Percentiles rank a stretch among this genome's conserved stretches.
Conservation (phyloP, 805 yeast species). For the Starmerella roubikii region DNA sequence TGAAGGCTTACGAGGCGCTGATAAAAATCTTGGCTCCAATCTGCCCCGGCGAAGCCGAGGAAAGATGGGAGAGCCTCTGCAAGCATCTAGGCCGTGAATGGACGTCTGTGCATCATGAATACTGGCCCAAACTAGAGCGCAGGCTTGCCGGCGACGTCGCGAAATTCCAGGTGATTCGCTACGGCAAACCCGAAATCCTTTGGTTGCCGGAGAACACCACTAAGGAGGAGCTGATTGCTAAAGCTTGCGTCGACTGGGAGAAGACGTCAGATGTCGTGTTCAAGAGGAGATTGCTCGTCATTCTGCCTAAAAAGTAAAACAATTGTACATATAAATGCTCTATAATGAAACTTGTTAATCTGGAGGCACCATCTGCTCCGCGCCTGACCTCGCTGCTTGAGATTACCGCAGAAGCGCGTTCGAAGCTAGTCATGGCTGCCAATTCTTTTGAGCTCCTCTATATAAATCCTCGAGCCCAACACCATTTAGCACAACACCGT, state of each 20-base stretch:
- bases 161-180: slow-evolving; percentile 49
- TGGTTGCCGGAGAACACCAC: slow-evolving; percentile 1
- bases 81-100: slow-evolving; percentile 24
- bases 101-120: slow-evolving; percentile 39
- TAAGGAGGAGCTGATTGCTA: slow-evolving; percentile 10
- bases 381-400: no score
- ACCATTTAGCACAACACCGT: no score
- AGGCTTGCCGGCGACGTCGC: slow-evolving; percentile 22
- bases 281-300: slow-evolving; percentile 14
- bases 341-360: no score
- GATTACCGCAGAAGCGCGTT: no score
- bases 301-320: neutral
- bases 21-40: slow-evolving; percentile 63
- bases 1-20: slow-evolving; percentile 31
- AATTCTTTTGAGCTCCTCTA: no score
- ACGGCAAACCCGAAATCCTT: slow-evolving; percentile 40
- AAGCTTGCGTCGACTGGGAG: neutral
- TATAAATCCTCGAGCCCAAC: no score
- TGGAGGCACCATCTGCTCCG: no score
- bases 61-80: slow-evolving; percentile 49
- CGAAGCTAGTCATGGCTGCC: no score
- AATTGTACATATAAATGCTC: no score
- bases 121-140: slow-evolving; percentile 48
- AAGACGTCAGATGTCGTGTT: slow-evolving; percentile 9
- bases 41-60: slow-evolving; percentile 71